Evolutionary conservation across 495 filamentous ascomycete species (phyloP), one percentile per base, ranked within the genome.

Genomic region (Alectoria sarmentosa): DNA sequence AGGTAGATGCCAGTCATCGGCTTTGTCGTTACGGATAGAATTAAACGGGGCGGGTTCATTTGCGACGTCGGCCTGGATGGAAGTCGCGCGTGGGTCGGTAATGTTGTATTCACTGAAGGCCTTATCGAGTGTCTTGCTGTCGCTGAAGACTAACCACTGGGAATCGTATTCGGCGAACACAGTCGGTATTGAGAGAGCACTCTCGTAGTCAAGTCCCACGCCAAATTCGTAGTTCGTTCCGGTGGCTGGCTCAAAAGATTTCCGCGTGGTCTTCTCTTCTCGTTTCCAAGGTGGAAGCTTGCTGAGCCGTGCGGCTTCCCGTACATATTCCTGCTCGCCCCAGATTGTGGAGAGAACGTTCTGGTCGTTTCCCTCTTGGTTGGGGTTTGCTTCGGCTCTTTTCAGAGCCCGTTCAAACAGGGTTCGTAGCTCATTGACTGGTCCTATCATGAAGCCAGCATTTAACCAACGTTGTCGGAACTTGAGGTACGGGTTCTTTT

Each of bases 171-270:
- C 59, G n/a, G 64, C 42, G 39, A 62, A 66, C 14, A 62, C 52
- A 13, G 64, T 66, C 13, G 64, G 34, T 60, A 62, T 44, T 26
- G 58, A 52, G 30, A 66, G 49, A 30, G 36, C 36, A 42, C 59
- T 62, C 37, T 54, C 42, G 46, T 66, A 66, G 52, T 66, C 64
- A 32, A 66, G 52, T 44, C 64, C 59, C 9, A 66, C 56, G 17
- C 58, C 64, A 41, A 66, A 66, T 32, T 66, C 64, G 46, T 66
- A 62, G 4, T 57, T 37, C 36, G 54, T 46, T 37, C 46, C 64
- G 0, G 36, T 32, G n/a, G 13, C n/a, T 14, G 60, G 44, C 14
- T 56, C 21, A 52, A 62, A 65, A 26, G 26, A 15, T 32, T 41
- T 42, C 42, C 60, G n/a, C 57, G 36, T 15, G 37, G 57, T 4